Conservation (phyloP, 1,284 basidiomycete species). For the Ganoderma leucocontextum region DNA sequence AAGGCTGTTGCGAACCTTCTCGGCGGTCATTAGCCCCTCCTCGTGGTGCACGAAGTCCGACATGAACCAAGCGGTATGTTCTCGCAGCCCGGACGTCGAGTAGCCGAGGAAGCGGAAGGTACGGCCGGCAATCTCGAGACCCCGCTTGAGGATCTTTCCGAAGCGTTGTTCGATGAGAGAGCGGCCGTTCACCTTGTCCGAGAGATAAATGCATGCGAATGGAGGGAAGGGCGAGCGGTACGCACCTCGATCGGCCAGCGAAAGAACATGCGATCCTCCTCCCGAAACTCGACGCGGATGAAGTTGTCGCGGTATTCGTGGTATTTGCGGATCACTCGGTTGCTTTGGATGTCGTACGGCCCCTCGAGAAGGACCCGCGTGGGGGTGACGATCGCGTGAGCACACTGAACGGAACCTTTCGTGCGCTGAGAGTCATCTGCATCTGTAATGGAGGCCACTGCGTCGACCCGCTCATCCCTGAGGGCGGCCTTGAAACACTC, state of each 20-base stretch:
- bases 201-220: neutral
- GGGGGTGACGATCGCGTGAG: slow-evolving; percentile 75
- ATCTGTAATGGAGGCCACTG: slow-evolving; percentile 14
- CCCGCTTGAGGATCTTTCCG: slow-evolving; percentile 64
- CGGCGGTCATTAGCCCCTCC: slow-evolving; percentile 56
- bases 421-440: slow-evolving; percentile 7
- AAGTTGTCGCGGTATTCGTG: slow-evolving; percentile 68
- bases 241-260: slow-evolving; percentile 66
- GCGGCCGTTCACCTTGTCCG: slow-evolving; percentile 54
- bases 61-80: slow-evolving; percentile 81
- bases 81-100: slow-evolving; percentile 72
- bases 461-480: slow-evolving; percentile 7
- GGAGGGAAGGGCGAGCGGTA: neutral
- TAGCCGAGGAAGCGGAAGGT: slow-evolving; percentile 79
- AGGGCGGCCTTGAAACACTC: slow-evolving; percentile 56
- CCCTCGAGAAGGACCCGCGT: slow-evolving; percentile 77
- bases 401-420: slow-evolving; percentile 55
- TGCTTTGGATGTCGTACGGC: slow-evolving; percentile 73
- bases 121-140: slow-evolving; percentile 73
- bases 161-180: slow-evolving; percentile 67
- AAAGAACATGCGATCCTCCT: slow-evolving; percentile 75
- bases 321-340: slow-evolving; percentile 67
- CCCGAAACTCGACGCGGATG: slow-evolving; percentile 79
- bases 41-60: slow-evolving; percentile 60
- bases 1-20: slow-evolving; percentile 63